Evolutionary conservation across 768 basidiomycete species (phyloP).

Genomic region (Lentinula raphanica): DNA sequence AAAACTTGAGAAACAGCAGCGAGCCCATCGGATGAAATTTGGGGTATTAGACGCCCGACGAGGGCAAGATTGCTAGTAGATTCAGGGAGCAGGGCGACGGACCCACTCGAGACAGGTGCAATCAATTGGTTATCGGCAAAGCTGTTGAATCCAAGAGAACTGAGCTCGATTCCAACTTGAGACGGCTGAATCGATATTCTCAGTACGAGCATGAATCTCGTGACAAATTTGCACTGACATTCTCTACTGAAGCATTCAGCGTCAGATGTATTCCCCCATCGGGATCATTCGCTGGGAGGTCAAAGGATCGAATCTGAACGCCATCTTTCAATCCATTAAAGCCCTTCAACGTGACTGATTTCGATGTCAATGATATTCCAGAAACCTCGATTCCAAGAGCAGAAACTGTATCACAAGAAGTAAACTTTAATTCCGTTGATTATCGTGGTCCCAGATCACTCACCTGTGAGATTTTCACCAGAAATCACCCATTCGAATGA

Average conservation of each 20-base stretch:
- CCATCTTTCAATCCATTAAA: conserved; percentile 63
- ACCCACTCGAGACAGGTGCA: conserved; percentile 48
- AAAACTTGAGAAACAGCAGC: conserved; percentile 59
- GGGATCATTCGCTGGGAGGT: conserved; percentile 66
- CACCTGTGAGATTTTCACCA: conserved; percentile 51
- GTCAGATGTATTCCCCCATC: conserved; percentile 67
- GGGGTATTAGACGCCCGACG: conserved; percentile 61
- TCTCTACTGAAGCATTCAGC: conserved; percentile 51
- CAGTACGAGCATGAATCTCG: background rate
- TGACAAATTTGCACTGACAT: conserved; percentile 34
- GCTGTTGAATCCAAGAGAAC: conserved; percentile 56
- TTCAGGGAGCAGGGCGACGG: conserved; percentile 51
- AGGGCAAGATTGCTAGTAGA: conserved; percentile 49
- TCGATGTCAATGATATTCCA: conserved; percentile 48
- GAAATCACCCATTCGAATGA: conserved; percentile 68
- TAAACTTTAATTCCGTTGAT: background rate
- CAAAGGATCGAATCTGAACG: conserved; percentile 61
- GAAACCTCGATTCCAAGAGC: conserved; percentile 57
- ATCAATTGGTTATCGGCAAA: conserved; percentile 49
- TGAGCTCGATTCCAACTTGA: conserved; percentile 66
- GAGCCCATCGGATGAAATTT: conserved; percentile 46
- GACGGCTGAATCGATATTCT: conserved; percentile 45
- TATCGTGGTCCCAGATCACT: background rate
- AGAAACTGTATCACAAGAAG: conserved; percentile 32
- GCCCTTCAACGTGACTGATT: conserved; percentile 60